These are phyloP conservation scores for Mortierella sp. DNA, from an alignment of 371 early-diverging fungal genomes.

Conservation along the genomic window DNA sequence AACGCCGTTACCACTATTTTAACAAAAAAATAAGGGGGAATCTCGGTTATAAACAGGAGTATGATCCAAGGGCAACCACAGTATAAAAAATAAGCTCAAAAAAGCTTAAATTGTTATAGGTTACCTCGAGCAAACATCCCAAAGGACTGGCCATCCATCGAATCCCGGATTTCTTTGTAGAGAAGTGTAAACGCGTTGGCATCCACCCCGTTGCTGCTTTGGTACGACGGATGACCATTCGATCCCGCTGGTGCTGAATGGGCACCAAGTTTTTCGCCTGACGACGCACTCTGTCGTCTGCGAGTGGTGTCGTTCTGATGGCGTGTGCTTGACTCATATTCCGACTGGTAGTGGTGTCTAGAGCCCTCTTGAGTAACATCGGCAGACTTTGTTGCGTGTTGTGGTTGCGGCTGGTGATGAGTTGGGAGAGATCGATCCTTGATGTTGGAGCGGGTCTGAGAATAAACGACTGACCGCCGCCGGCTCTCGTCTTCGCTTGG, in stretches of 20 bases:
- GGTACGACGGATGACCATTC: constrained; percentile 1
- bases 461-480: constrained; percentile 8
- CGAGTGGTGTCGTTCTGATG: constrained; percentile 2
- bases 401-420: background rate
- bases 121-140: constrained; percentile 53
- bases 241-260: background rate
- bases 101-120: background rate
- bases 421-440: constrained; percentile 9
- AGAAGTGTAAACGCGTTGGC: constrained; percentile 53
- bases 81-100: background rate
- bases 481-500: constrained; percentile 22
- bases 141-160: constrained; percentile 52
- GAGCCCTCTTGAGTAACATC: constrained; percentile 12
- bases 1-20: constrained; percentile 51
- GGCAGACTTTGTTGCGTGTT: background rate
- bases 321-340: constrained; percentile 27
- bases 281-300: constrained; percentile 12
- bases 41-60: background rate
- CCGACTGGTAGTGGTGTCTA: constrained; percentile 4
- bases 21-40: background rate
- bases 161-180: constrained; percentile 58
- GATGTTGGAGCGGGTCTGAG: constrained; percentile 13
- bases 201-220: constrained; percentile 34
- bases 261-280: background rate
- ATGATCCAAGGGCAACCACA: background rate